These are phyloP conservation scores for Penicillium lividum DNA, from an alignment of 495 filamentous ascomycete genomes.

Conservation along the genomic window DNA sequence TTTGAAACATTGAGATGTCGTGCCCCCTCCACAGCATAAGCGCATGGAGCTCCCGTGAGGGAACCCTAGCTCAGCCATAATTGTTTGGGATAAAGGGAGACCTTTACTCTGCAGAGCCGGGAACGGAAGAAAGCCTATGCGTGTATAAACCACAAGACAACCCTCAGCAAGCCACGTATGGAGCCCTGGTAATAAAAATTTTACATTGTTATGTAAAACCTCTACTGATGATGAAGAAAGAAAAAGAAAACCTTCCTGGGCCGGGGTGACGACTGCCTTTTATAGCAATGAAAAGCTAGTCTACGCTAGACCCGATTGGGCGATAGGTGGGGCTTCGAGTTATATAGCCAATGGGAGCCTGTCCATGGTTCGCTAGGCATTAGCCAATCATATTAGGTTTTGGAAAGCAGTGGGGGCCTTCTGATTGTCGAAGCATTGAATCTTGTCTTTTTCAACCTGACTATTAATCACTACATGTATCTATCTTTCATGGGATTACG, in stretches of 20 bases:
- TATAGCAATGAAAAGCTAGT: slow-evolving; percentile 18
- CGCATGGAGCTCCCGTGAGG: slow-evolving; percentile 49
- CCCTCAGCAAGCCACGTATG: slow-evolving; percentile 52
- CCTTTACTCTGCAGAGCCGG: slow-evolving; percentile 46
- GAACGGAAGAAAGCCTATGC: slow-evolving; percentile 54
- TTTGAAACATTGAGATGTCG: slow-evolving; percentile 34
- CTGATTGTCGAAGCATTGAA: too few relatives aligned
- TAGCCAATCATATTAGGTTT: too few relatives aligned
- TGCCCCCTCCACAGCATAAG: slow-evolving; percentile 51
- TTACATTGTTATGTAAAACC: slow-evolving; percentile 51
- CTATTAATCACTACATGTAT: too few relatives aligned
- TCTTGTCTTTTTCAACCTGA: too few relatives aligned
- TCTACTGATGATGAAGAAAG: slow-evolving; percentile 53
- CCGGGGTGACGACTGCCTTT: slow-evolving; percentile 20
- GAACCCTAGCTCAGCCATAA: slow-evolving; percentile 53
- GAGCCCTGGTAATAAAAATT: slow-evolving; percentile 42
- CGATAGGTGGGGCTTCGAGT: too few relatives aligned
- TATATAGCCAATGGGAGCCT: too few relatives aligned
- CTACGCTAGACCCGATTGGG: slow-evolving; percentile 33
- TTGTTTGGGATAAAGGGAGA: slow-evolving; percentile 48
- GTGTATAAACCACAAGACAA: slow-evolving; percentile 43
- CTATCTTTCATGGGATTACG: too few relatives aligned
- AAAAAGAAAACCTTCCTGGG: slow-evolving; percentile 35
- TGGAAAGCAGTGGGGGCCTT: too few relatives aligned
- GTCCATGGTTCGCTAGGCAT: too few relatives aligned